Base-by-base conservation (phyloP, 163 green algal species). In the Scenedesmus sp. region DNA sequence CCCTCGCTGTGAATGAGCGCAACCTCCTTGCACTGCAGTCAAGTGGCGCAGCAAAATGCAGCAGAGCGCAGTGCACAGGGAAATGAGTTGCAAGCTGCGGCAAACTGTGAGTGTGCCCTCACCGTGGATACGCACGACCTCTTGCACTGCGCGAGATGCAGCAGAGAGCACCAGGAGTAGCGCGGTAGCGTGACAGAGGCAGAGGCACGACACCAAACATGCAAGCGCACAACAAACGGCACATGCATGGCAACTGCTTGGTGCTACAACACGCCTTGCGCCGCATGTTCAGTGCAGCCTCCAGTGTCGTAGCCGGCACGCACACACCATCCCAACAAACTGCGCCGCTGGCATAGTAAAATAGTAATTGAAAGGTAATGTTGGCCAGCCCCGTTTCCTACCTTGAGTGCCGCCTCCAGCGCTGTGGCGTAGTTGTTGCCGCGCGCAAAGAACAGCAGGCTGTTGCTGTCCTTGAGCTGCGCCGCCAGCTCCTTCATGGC, bases 401-500 rank as follows among this genome's bases (percentile, higher is more conserved):
- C 96, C 96, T 99, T 99, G 46, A 99, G 95, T 67, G 98, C 98
- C 0, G 95, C 98, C 91, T 99, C 98, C 82, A 99, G 91, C 4
- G 98, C 98, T 3, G 98, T 99, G 1, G 98, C 97, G 92, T 99
- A 99, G 96, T 99, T 99, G 94, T 97, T 98, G 10, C 98, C 95
- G 5, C 98, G 95, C 9, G 97, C 98, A 94, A 99, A 99, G 87
- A 99, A 96, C 62, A 99, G 96, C 91, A 99, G 93, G 84, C 86
- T 97, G 88, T 97, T 92, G 91, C 98, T 95, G 59, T 97, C 82
- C 84, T 95, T 96, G 15, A 99, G 96, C 92, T 97, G 89, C 15
- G 59, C 8, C 4, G 85, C 85, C 84, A 99, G 95, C 82, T 96
- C 70, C 54, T 94, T 85, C 94, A 99, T 98, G 52, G 96, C 89